These are phyloP conservation scores for Chaetomiaceae sp. DNA, from an alignment of 2,329 filamentous ascomycete species.

Conservation along the genomic window DNA sequence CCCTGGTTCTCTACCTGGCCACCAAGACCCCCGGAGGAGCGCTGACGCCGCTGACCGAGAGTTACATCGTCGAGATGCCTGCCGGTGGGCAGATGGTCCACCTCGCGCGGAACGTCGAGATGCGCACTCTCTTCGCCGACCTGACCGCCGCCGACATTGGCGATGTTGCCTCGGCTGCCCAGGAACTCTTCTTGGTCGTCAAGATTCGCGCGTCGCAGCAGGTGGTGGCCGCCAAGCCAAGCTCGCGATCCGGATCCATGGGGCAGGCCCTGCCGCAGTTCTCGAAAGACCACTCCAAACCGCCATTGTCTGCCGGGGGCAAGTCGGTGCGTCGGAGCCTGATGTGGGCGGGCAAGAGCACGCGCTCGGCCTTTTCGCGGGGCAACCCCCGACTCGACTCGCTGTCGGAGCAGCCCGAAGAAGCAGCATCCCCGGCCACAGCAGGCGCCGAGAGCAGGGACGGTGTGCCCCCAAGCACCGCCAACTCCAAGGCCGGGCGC, in stretches of 20 bases:
- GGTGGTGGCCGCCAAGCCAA: constrained; percentile 43
- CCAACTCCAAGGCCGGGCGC: constrained; percentile 45
- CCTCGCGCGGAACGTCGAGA: constrained; percentile 59
- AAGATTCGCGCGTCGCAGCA: constrained; percentile 64
- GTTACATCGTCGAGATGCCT: constrained; percentile 73
- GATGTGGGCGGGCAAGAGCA: constrained; percentile 64
- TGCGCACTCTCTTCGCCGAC: constrained; percentile 85
- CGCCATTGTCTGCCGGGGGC: constrained; percentile 45
- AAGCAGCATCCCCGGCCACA: constrained; percentile 33
- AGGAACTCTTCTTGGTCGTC: constrained; percentile 77
- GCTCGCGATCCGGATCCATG: constrained; percentile 48
- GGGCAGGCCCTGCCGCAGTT: constrained; percentile 34
- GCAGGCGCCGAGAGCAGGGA: constrained; percentile 41
- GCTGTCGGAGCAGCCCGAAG: constrained; percentile 50
- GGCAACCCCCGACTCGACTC: constrained; percentile 51
- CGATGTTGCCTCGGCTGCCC: constrained; percentile 57
- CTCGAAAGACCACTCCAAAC: constrained; percentile 44
- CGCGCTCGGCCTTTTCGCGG: constrained; percentile 51
- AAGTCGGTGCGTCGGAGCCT: constrained; percentile 58
- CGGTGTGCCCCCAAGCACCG: constrained; percentile 50
- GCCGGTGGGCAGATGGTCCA: constrained; percentile 66
- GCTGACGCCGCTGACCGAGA: constrained; percentile 71
- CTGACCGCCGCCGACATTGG: constrained; percentile 71
- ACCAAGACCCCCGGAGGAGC: constrained; percentile 61
- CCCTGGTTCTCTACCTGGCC: constrained; percentile 73